phyloP scores from a whole-genome alignment of 2,329 filamentous ascomycete species.

The Alternaria alternata region DNA sequence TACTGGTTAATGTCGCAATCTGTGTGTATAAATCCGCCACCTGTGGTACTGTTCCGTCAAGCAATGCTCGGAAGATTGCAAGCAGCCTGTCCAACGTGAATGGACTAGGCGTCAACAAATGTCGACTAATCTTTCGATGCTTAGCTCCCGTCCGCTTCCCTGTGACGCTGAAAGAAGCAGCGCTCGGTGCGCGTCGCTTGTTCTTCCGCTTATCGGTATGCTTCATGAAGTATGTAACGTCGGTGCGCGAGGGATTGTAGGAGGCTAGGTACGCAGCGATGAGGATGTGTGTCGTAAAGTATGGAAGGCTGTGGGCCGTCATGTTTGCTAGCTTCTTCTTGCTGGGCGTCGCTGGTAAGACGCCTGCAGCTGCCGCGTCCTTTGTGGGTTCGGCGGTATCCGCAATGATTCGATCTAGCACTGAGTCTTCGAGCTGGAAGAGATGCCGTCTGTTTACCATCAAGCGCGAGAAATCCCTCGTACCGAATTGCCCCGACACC shows the following conservation, averaged over 20 bases:
- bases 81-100: slow-evolving; percentile 82
- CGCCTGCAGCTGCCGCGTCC: neutral
- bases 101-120: slow-evolving; percentile 77
- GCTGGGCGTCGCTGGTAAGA: slow-evolving; percentile 18
- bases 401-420: slow-evolving; percentile 68
- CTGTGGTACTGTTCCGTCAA: slow-evolving; percentile 56
- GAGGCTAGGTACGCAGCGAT: slow-evolving; percentile 82
- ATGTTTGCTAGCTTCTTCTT: slow-evolving; percentile 23
- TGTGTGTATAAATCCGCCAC: slow-evolving; percentile 60
- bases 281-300: slow-evolving; percentile 76
- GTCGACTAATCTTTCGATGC: slow-evolving; percentile 77
- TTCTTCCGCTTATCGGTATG: slow-evolving; percentile 62
- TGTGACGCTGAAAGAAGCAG: slow-evolving; percentile 22
- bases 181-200: slow-evolving; percentile 50
- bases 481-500: slow-evolving; percentile 73
- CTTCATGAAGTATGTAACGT: slow-evolving; percentile 78
- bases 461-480: slow-evolving; percentile 84
- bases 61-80: slow-evolving; percentile 75
- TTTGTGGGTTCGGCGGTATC: neutral
- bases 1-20: slow-evolving; percentile 75
- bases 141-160: slow-evolving; percentile 50
- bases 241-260: slow-evolving; percentile 78
- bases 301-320: slow-evolving; percentile 65
- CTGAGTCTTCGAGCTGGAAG: slow-evolving; percentile 75
- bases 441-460: slow-evolving; percentile 74